phyloP scores from a whole-genome alignment of 1,284 basidiomycete species.

The Volvariella surrecta region DNA sequence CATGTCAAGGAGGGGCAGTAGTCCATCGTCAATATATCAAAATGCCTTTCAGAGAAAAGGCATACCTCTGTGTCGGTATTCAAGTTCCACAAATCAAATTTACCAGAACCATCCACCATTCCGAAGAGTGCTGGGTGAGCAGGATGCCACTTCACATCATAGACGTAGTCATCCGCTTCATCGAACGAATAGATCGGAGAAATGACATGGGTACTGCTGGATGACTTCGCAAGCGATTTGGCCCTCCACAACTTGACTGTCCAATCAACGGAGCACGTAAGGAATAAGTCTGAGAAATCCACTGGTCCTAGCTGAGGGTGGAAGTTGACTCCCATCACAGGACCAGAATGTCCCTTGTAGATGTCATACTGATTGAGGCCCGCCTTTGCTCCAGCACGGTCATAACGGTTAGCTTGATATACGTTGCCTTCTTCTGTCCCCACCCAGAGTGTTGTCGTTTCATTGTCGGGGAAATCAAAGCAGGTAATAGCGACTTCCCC shows the following conservation, averaged over 20 bases:
- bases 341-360: constrained; percentile 89
- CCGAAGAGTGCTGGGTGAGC: constrained; percentile 92
- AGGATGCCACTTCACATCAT: constrained; percentile 97
- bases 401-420: constrained; percentile 93
- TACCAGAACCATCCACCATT: constrained; percentile 88
- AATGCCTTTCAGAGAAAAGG: constrained; percentile 7
- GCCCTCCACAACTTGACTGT: constrained; percentile 92
- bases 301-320: constrained; percentile 87
- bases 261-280: constrained; percentile 91
- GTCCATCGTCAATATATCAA: too few species aligned
- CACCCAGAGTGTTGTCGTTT: constrained; percentile 93
- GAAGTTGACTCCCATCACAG: constrained; percentile 90
- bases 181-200: constrained; percentile 86
- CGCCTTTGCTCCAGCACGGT: constrained; percentile 93
- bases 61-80: constrained; percentile 90
- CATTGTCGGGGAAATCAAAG: constrained; percentile 89
- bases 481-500: constrained; percentile 92
- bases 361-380: constrained; percentile 88
- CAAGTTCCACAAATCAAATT: constrained; percentile 95
- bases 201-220: constrained; percentile 48
- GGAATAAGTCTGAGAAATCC: constrained; percentile 92
- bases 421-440: constrained; percentile 97
- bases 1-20: constrained; percentile 3
- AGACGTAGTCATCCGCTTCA: constrained; percentile 97
- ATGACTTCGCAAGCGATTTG: constrained; percentile 58